Evolutionary conservation across 805 yeast species (phyloP), one percentile per base, ranked within the genome.

Genomic region (Ogataea minuta): DNA sequence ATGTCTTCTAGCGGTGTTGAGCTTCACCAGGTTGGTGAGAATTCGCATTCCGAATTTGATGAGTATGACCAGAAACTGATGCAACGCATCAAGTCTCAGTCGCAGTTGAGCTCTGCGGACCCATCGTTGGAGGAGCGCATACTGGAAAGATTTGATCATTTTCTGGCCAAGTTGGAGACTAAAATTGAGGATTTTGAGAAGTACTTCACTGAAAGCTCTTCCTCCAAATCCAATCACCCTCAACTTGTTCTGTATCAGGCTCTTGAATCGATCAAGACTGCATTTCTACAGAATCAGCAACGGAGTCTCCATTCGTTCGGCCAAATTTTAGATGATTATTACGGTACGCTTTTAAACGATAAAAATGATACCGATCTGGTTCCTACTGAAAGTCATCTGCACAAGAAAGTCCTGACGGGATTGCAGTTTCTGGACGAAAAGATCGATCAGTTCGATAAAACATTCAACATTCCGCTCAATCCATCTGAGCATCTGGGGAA

Each of bases 401-500:
- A 65, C 36, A 59, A 63, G 37, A 62, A 59, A 21, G 45, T 68
- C 2, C 38, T 64, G 2, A 59, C 65, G 4, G 63, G 68, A 2
- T 43, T 69, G 8, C 70, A 63, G 19, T 62, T 63, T 27, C 45
- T 69, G 9, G 72, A 69, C 48, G 65, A 64, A 11, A 68, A 68
- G 35, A 57, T 69, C 20, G 63, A 64, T 31, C 66, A 65, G 35
- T 57, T 69, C 46, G 70, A 68, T 39, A 50, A 54, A 4, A 45
- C 61, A 10, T 51, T 66, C 17, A 60, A 57, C 45, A 50, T 60
- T n/a, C 56, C 54, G 12, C 29, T 49, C 7, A 53, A 48, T 23
- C 61, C 60, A 11, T 50, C 50, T 23, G 60, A 55, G 29, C 49
- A 59, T 23, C 44, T 62, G 26, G 45, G 53, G 26, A 49, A 50